Evolutionary conservation across 139 green algal genomes (phyloP), one percentile per base, ranked within the genome.

Genomic region (Chlorella sorokiniana): DNA sequence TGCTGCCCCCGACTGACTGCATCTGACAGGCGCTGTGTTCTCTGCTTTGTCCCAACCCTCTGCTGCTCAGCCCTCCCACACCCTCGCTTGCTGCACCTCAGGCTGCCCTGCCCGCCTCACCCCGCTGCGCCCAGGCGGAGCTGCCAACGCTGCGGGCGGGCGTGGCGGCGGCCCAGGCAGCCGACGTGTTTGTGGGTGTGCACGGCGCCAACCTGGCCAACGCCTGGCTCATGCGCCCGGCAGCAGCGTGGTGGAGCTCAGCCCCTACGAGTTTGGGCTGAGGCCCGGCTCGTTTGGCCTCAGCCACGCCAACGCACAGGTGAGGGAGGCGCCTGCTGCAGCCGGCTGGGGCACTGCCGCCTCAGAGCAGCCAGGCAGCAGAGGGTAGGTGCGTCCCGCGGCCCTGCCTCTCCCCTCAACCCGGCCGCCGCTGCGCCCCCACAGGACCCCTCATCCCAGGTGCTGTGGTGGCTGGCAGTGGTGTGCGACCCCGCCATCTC

Each of bases 151-250:
- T 79, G 35, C 33, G 51, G 52, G 51, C 72, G 9, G 72, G 52
- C 7, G 40, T 69, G 0, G 52, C 72, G 25, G 52, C 52, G 0
- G 72, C 72, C 0, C 72, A 79, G 52, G 52, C 48, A 35, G 72
- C 72, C 1, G 72, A 79, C 37, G 52, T 79, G 52, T 68, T 79
- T 14, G 16, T 79, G 4, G 72, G 72, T 22, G 38, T 79, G 52
- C 72, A 79, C 37, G 72, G 70, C 63, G 72, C 72, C 52, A 79
- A 79, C 72, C 68, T 79, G 72, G 72, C 72, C 52, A 79, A 79
- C 52, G n/a, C 22, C 1, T 79, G 37, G 29, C 27, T 79, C 33
- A 79, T 79, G 72, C 72, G 52, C 25, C 72, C 0, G 72, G 72
- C 35, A 69, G 52, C 52, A 64, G 45, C 45, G 52, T 44, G 3